Base-by-base conservation (phyloP, 768 basidiomycete species). In the Coprinellus micaceus region DNA sequence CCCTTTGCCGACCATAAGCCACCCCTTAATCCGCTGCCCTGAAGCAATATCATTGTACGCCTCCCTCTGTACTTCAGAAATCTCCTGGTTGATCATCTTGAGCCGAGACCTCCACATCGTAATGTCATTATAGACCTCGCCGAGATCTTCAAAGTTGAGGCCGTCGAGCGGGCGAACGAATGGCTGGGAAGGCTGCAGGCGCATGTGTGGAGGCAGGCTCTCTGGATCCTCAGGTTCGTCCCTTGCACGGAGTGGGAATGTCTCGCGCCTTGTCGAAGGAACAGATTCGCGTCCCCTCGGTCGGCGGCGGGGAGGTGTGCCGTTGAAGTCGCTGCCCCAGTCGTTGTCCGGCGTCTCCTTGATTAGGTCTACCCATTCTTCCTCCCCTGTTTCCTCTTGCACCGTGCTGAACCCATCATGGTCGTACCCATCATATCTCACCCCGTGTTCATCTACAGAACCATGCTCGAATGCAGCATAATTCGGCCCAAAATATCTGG, bases 151-250 rank as follows among this genome's bases (percentile, higher is more conserved):
- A 51, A 83, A 88, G 61, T 85, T 77, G 29, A 89, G 67, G 6
- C 86, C 87, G 10, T 88, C 86, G 37, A 83, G 70, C n/a, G 89
- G 89, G 4, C 88, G 80, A 13, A 90, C 86, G 63, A 88, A 88
- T 13, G 89, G 88, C 55, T 84, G 84, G 10, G 76, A 72, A 13
- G 81, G 79, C 64, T 89, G 88, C 17, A 89, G 66, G 28, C 88
- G 85, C 51, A 89, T 70, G 66, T 89, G 89, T 44, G 86, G 82
- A 29, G 80, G 78, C 7, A 82, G 71, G n/a, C 71, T 65, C 22
- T 69, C 69, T 9, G 70, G 66, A n/a, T 73, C 71, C 6, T 61
- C 59, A 3, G 64, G 60, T 19, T 61, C 57, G 11, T 67, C 69
- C 36, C 65, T 59, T 41, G 6, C 4, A n/a, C 86, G 75, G 57